Evolutionary conservation across 352 stramenopile species (phyloP), one percentile per base, ranked within the genome.

Genomic region (Globisporangium sylvaticum): DNA sequence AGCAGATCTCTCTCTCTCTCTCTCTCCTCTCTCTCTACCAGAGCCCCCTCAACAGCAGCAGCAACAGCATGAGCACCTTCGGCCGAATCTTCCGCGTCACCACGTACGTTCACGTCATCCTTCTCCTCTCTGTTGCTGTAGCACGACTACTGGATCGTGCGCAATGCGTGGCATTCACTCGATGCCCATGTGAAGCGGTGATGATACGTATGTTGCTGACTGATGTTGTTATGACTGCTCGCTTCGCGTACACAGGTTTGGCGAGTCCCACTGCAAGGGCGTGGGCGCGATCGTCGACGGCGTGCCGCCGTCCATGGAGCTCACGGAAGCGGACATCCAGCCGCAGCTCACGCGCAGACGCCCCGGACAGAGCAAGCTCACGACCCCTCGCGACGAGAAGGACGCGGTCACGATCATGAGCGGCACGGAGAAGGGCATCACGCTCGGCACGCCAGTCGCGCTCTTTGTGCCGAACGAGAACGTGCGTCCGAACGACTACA

Each of bases 401-500:
- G 97, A 99, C 80, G 64, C 80, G 39, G 97, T 99, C 46, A 97
- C 97, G 72, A 99, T 99, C 71, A 87, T 99, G 70, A 98, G 91
- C 64, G 98, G 98, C 66, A 98, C 95, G 3, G 91, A 97, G 64
- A 89, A 96, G 58, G 92, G 92, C 14, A 74, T 89, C 25, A 99
- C 97, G 37, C 83, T 99, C 29, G 98, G 98, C 32, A 99, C 97
- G 55, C 98, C 98, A 0, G 89, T 99, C 66, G 94, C 88, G 61
- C 97, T 99, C 68, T 89, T 99, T 34, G 97, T 99, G 42, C 76
- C 95, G 20, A 99, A 99, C 71, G 95, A 98, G 72, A 98, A 99
- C 87, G 96, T 99, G 64, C 88, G 96, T 55, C 96, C 92, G 2
- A 77, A 91, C 27, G 97, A 99, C 67, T 98, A 99, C 72, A 99